phyloP scores from a whole-genome alignment of 805 yeast genomes.

The Cyberlindnera mycetangii region DNA sequence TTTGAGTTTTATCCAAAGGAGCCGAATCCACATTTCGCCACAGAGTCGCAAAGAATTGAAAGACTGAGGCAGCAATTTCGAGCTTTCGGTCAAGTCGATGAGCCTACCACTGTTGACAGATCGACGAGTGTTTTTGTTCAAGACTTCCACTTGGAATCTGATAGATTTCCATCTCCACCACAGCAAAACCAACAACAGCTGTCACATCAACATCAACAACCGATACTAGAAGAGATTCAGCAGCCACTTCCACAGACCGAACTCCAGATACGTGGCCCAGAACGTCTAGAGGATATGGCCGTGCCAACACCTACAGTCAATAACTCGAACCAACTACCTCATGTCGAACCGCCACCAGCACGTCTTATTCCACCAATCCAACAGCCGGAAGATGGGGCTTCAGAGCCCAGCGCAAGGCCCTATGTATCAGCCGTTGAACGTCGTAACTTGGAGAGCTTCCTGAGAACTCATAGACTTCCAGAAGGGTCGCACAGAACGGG shows the following conservation, averaged over 20 bases:
- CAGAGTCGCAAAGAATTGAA: slow-evolving; percentile 26
- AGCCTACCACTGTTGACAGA: slow-evolving; percentile 7
- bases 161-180: not conserved
- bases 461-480: slow-evolving; percentile 6
- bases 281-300: not conserved
- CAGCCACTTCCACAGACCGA: not conserved
- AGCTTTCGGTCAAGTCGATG: slow-evolving; percentile 8
- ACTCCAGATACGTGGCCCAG: not conserved
- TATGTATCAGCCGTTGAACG: not conserved
- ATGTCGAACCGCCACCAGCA: slow-evolving; percentile 2
- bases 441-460: slow-evolving; percentile 5
- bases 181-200: not conserved
- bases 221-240: not conserved
- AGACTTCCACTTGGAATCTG: not conserved
- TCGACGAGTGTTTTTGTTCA: slow-evolving; percentile 12
- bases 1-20: slow-evolving; percentile 32
- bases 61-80: slow-evolving; percentile 24
- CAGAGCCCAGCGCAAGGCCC: not conserved
- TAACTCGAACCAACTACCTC: not conserved
- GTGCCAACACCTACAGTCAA: not conserved
- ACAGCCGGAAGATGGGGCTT: not conserved
- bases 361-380: slow-evolving; percentile 1
- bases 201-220: no score
- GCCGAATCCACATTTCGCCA: slow-evolving; percentile 28
- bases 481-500: slow-evolving; percentile 22